Conservation (phyloP, 805 yeast species). For the Lipomyces starkeyi region DNA sequence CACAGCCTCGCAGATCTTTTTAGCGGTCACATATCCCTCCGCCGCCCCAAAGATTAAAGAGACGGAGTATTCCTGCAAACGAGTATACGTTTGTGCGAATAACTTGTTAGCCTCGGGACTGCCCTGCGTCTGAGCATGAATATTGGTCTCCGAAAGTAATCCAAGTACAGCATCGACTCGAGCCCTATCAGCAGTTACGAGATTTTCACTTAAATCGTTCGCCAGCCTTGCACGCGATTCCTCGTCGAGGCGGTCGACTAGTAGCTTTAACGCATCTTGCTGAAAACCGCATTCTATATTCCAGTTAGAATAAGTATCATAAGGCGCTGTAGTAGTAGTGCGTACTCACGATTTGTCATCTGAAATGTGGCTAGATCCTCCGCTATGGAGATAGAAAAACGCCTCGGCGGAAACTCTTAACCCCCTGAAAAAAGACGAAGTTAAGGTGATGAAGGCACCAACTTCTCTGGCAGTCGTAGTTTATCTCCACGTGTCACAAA, state of each 20-base stretch:
- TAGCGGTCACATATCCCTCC: background rate
- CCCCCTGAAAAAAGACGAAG: background rate
- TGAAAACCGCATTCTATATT: background rate
- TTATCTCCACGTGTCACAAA: too few species aligned
- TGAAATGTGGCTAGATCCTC: background rate
- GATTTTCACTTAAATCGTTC: background rate
- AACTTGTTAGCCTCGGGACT: background rate
- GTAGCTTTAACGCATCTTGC: background rate
- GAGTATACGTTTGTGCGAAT: background rate
- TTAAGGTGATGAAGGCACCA: too few species aligned
- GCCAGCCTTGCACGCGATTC: background rate
- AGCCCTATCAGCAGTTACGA: slow-evolving; percentile 12
- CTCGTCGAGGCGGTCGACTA: background rate
- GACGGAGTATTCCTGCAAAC: background rate
- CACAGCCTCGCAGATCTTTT: background rate
- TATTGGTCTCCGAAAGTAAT: background rate
- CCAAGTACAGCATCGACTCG: background rate
- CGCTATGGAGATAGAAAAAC: background rate
- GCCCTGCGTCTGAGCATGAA: background rate
- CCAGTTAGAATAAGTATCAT: background rate
- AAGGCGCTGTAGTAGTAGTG: background rate
- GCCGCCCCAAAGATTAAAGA: background rate
- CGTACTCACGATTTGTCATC: background rate
- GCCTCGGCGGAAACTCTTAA: background rate
- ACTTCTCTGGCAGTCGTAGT: too few species aligned